phyloP scores from a whole-genome alignment of 139 green algal species.

The Coelastrella sp. region DNA sequence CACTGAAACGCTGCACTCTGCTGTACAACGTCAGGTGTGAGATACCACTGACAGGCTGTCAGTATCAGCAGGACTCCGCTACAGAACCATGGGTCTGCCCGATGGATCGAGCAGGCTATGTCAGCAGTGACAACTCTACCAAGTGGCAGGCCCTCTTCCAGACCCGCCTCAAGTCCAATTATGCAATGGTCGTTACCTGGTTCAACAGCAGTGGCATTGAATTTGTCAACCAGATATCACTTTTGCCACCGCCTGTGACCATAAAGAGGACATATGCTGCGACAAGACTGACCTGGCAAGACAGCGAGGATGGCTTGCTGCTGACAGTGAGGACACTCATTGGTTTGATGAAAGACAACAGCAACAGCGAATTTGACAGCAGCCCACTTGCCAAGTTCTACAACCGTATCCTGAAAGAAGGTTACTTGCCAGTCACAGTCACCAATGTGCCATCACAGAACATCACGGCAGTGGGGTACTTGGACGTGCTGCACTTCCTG shows the following conservation, averaged over 20 bases:
- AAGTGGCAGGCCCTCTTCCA: neutral
- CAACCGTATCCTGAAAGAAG: neutral
- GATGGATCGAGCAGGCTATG: neutral
- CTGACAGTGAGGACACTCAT: neutral
- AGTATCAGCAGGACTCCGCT: neutral
- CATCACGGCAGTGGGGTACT: neutral
- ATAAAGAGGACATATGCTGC: neutral
- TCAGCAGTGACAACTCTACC: neutral
- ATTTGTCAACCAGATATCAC: neutral
- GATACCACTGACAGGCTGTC: neutral
- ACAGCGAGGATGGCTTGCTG: neutral
- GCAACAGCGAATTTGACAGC: neutral
- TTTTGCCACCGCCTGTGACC: neutral
- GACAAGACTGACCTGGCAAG: neutral
- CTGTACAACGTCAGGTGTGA: neutral
- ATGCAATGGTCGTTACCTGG: neutral
- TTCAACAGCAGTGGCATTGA: conserved; percentile 21
- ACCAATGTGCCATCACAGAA: neutral
- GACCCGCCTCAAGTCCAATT: neutral
- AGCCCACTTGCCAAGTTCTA: neutral
- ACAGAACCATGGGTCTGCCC: conserved; percentile 15
- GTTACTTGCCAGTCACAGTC: neutral
- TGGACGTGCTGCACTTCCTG: conserved; percentile 15
- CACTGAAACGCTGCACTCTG: neutral
- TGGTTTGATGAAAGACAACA: conserved; percentile 3